Evolutionary conservation across 169 alveolate genomes (phyloP), one percentile per base, ranked within the genome.

Genomic region (Ichthyophthirius multifiliis): DNA sequence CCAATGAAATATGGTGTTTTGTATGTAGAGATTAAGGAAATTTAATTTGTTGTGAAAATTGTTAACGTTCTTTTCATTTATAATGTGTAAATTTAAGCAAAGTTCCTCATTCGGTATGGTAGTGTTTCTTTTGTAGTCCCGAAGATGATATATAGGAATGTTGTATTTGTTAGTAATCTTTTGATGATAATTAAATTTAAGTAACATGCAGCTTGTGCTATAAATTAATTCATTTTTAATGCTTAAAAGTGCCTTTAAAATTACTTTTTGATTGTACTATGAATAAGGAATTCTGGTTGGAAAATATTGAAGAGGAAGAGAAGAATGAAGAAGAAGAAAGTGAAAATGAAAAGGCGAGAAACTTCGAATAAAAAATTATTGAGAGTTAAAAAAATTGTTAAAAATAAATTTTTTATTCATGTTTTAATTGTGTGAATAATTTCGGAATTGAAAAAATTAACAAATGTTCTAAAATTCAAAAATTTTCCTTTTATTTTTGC

Each of bases 51-150:
- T 86, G 92, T 41, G 92, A 86, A 43, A 43, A 74, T 4, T 86
- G 92, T 43, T 83, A 77, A n/a, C 75, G 74, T 45, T 75, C 83
- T 10, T 86, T 74, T 75, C 92, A 86, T 71, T 20, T 86, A 30
- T 55, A 73, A 23, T 86, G 92, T 74, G 64, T 74, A 10, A 81
- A 81, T 18, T 23, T 82, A 13, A 82, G 74, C 20, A 76, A 67
- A 34, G 43, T 62, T 48, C 92, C 92, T 0, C 13, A 46, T n/a
- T 88, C 77, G 3, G 71, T 45, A 4, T 86, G 85, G 84, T 27
- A 65, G 18, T 86, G 85, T 65, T 74, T 74, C 3, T 86, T 62
- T 65, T 86, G 92, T 48, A 43, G 55, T 4, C n/a, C n/a, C n/a
- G 89, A 76, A 37, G 64, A 31, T 30, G 48, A 74, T 5, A 65